A percentile compares a stretch with the other conserved stretches of the same genome.
phyloP scores from a whole-genome alignment of 2,329 filamentous ascomycete genomes.

The Sporothrix euskadiensis region DNA sequence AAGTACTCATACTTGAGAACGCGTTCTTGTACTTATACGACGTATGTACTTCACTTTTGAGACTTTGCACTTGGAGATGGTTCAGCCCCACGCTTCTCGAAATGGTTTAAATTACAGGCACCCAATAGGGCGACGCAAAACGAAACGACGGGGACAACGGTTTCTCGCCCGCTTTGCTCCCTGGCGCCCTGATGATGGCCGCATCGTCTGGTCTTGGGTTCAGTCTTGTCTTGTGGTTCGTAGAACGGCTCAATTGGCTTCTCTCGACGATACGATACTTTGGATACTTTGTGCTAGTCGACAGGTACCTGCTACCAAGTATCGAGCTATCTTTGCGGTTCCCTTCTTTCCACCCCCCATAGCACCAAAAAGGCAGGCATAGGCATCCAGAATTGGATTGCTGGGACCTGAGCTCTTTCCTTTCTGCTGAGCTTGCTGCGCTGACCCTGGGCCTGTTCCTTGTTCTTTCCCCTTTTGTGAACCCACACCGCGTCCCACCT shows the following conservation, averaged over 20 bases:
- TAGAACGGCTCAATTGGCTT: neutral
- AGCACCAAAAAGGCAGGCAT: neutral
- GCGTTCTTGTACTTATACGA: neutral
- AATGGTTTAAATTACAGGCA: neutral
- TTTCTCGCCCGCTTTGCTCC: neutral
- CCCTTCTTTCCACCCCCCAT: neutral
- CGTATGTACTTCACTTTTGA: too few species aligned
- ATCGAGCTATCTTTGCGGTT: neutral
- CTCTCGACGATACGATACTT: neutral
- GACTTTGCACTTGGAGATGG: too few species aligned
- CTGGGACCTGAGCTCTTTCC: neutral
- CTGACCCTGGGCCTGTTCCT: neutral
- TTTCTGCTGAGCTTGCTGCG: neutral
- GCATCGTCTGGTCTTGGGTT: neutral
- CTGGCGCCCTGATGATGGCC: neutral
- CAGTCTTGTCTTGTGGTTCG: neutral
- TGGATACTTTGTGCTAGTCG: neutral
- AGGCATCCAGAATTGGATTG: neutral
- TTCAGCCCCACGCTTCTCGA: neutral
- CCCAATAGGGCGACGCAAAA: neutral
- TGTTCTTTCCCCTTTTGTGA: conserved; percentile 13
- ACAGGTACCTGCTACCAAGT: neutral
- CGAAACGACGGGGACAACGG: neutral
- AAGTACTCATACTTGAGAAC: neutral
- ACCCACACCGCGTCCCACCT: conserved; percentile 20